Percentiles rank a stretch among this genome's conserved stretches.
These are phyloP conservation scores for Xylariaceae sp. DNA, from an alignment of 2,329 filamentous ascomycete species.

Conservation along the genomic window DNA sequence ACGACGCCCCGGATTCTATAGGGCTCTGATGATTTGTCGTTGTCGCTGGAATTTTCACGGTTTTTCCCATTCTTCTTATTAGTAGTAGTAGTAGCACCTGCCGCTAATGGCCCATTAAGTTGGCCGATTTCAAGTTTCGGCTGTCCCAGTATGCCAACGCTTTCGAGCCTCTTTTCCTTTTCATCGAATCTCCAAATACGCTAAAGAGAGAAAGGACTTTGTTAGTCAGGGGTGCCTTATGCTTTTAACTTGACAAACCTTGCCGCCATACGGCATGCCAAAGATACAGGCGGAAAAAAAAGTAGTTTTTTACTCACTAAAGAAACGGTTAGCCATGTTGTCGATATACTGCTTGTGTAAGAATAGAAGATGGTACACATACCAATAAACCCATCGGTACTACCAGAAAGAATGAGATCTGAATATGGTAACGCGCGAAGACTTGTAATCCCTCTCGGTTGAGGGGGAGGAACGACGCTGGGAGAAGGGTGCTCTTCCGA, in stretches of 20 bases:
- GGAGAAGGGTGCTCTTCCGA: conserved; percentile 62
- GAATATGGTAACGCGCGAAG: conserved; percentile 82
- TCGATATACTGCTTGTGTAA: background rate
- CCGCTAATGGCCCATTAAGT: conserved; percentile 21
- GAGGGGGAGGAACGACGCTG: conserved; percentile 53
- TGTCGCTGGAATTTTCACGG: conserved; percentile 20
- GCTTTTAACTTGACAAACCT: background rate
- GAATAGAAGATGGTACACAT: background rate
- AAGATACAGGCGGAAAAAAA: background rate
- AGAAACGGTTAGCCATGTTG: conserved; percentile 3
- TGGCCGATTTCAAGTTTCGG: conserved; percentile 17
- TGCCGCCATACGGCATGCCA: background rate
- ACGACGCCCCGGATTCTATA: conserved; percentile 64
- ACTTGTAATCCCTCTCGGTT: conserved; percentile 86
- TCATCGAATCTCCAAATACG: conserved; percentile 78
- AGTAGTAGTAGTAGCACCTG: conserved; percentile 26
- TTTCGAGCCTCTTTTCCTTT: conserved; percentile 73
- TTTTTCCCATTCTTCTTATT: conserved; percentile 12
- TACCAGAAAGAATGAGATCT: conserved; percentile 83
- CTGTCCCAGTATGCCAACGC: conserved; percentile 60
- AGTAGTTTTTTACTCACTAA: conserved; percentile 10
- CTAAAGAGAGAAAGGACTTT: background rate
- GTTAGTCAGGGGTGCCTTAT: conserved; percentile 1
- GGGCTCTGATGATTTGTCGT: conserved; percentile 16
- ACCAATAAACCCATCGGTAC: conserved; percentile 80